Evolutionary conservation across 2,329 filamentous ascomycete species (phyloP).

Genomic region (Claviceps africana): DNA sequence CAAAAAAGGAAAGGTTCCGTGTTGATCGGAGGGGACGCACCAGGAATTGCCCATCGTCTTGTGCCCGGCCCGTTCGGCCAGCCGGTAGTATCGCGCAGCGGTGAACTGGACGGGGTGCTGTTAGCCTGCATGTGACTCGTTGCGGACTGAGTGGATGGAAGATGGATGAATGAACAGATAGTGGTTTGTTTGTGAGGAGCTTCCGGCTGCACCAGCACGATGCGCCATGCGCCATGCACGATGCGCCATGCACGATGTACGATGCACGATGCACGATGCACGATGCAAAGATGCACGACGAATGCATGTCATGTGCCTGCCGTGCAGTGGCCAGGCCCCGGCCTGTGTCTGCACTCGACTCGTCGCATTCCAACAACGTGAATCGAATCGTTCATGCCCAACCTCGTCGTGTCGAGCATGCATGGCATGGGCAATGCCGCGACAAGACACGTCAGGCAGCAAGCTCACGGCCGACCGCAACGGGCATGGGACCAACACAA

Average conservation of each 20-base stretch:
- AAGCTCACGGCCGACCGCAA: background rate
- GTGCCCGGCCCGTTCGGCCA: constrained; percentile 76
- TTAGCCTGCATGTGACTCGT: constrained; percentile 27
- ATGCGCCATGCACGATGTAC: too few species aligned
- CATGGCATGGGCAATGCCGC: too few species aligned
- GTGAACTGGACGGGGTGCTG: constrained; percentile 40
- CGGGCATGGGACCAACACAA: background rate
- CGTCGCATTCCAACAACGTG: background rate
- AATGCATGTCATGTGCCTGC: background rate
- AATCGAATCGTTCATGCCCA: background rate
- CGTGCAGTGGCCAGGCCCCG: background rate
- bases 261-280: too few species aligned
- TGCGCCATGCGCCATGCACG: too few species aligned
- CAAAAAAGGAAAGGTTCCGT: background rate
- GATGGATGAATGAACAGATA: background rate
- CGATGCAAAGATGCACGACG: too few species aligned
- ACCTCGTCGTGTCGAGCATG: background rate
- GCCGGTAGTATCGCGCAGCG: constrained; percentile 79
- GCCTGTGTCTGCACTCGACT: background rate
- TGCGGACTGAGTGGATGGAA: background rate
- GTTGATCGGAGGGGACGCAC: constrained; percentile 41
- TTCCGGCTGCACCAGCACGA: background rate
- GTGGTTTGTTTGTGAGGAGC: too few species aligned
- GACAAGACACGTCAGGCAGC: background rate
- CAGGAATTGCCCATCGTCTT: constrained; percentile 91